Evolutionary conservation across 2,329 filamentous ascomycete species (phyloP).

Genomic region (Metarhizium guizhouense): DNA sequence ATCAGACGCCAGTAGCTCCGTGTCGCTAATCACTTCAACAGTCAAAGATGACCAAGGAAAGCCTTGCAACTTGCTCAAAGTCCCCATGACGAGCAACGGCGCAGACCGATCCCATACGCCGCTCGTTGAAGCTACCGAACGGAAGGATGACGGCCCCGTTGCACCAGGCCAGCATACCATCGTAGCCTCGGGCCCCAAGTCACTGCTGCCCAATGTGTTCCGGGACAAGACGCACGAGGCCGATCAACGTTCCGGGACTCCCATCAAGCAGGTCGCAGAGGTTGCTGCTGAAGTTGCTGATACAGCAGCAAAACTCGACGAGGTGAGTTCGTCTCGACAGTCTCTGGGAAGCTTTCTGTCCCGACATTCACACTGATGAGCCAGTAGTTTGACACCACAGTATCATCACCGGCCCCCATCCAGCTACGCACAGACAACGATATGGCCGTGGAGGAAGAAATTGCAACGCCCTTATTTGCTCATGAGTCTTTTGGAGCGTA

Average conservation of each 20-base stretch:
- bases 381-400: conserved; percentile 9
- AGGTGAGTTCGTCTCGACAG: conserved; percentile 9
- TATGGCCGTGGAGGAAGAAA: background rate
- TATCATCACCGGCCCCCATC: conserved; percentile 1
- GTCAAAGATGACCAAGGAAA: conserved; percentile 7
- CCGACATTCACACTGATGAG: conserved; percentile 11
- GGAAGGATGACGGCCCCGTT: background rate
- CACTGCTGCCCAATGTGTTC: conserved; percentile 14
- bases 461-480: conserved; percentile 32
- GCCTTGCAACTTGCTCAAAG: conserved; percentile 10
- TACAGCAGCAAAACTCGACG: conserved; percentile 28
- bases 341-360: background rate
- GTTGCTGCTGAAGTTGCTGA: conserved; percentile 37
- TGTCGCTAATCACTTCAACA: background rate
- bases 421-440: background rate
- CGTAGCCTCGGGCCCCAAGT: conserved; percentile 1
- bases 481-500: conserved; percentile 38
- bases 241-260: conserved; percentile 23
- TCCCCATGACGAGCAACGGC: conserved; percentile 9
- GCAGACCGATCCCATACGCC: conserved; percentile 1
- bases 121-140: conserved; percentile 8
- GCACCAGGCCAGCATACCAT: conserved; percentile 1
- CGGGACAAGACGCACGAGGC: conserved; percentile 6
- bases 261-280: conserved; percentile 30
- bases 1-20: background rate